A percentile compares a stretch with the other conserved stretches of the same genome.
Conservation (phyloP, 1,284 basidiomycete species). For the Golubevia pallescens region DNA sequence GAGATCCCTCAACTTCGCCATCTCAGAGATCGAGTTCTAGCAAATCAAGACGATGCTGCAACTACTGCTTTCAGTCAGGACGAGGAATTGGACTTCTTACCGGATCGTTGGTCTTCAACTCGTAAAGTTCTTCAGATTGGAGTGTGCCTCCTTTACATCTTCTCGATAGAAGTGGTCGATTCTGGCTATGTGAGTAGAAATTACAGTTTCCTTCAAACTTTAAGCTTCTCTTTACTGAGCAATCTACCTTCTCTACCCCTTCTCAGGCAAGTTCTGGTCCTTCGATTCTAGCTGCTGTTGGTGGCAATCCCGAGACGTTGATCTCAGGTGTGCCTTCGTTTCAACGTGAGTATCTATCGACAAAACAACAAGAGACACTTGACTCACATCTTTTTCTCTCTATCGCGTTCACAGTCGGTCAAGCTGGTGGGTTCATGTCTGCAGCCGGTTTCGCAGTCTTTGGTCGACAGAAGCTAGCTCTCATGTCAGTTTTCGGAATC, state of each 20-base stretch:
- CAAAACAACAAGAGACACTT: no score
- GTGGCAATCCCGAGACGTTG: neutral
- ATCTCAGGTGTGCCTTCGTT: neutral
- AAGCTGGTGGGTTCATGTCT: conserved; percentile 29
- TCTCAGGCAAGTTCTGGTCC: neutral
- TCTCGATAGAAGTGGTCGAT: conserved; percentile 28
- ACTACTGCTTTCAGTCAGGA: neutral
- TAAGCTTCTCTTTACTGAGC: conserved; percentile 13
- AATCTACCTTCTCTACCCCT: conserved; percentile 1
- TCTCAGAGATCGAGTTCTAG: neutral
- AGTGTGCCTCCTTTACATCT: conserved; percentile 17
- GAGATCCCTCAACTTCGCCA: neutral
- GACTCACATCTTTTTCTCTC: conserved; percentile 9
- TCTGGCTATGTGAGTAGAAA: conserved; percentile 21
- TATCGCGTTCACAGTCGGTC: conserved; percentile 26
- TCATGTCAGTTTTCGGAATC: conserved; percentile 16
- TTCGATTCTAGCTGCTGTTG: neutral
- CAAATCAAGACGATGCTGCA: neutral
- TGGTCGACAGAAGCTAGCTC: conserved; percentile 20
- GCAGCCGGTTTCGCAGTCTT: conserved; percentile 22
- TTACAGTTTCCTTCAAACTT: conserved; percentile 12
- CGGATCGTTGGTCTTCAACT: conserved; percentile 28
- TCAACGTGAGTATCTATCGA: neutral
- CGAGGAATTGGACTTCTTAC: conserved; percentile 18
- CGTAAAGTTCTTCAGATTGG: conserved; percentile 24